phyloP scores from a whole-genome alignment of 805 yeast genomes.

The Starmera dryadoides region DNA sequence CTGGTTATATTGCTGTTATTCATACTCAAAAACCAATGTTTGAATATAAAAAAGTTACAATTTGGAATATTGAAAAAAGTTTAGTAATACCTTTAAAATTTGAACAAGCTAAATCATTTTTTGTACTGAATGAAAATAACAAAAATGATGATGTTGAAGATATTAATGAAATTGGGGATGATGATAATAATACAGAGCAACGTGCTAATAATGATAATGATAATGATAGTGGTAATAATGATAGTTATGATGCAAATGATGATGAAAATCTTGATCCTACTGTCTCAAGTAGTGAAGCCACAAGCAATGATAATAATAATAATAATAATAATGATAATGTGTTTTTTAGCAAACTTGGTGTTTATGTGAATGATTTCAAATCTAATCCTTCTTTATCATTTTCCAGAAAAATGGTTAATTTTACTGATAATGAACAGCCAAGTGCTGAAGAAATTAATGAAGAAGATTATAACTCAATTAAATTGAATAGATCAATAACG shows the following conservation, averaged over 20 bases:
- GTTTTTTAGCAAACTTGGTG: conserved; percentile 18
- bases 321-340: conserved; percentile 8
- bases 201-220: not conserved
- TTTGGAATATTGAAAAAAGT: conserved; percentile 12
- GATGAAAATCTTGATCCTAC: not conserved
- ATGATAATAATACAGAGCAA: not conserved
- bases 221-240: not conserved
- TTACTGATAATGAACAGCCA: conserved; percentile 3
- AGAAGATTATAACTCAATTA: conserved; percentile 9
- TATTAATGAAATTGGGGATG: not conserved
- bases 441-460: conserved; percentile 2
- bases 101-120: conserved; percentile 11
- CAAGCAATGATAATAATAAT: no score
- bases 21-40: conserved; percentile 11
- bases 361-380: conserved; percentile 19
- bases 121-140: conserved; percentile 3
- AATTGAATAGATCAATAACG: conserved; percentile 17
- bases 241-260: not conserved
- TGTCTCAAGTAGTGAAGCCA: no score
- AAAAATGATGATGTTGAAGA: conserved; percentile 1
- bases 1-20: conserved; percentile 17
- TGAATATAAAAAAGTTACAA: conserved; percentile 5
- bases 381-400: conserved; percentile 16
- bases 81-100: conserved; percentile 17
- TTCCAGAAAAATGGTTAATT: conserved; percentile 6